Base-by-base conservation (phyloP, 2,329 filamentous ascomycete species). In the Aspergillus sp. region DNA sequence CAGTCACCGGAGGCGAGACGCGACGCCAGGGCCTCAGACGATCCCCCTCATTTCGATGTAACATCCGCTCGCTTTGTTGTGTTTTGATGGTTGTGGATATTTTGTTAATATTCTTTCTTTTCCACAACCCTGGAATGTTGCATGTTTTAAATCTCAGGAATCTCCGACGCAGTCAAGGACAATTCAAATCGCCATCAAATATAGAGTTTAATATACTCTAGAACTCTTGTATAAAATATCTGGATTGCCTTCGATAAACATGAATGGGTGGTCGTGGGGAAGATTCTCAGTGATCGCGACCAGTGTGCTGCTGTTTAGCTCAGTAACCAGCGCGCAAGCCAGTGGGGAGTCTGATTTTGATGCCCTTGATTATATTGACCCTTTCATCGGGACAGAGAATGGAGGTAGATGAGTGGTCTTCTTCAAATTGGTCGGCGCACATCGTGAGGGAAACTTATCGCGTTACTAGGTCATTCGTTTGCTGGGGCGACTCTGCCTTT, bases 401-500 rank as follows among this genome's bases (percentile, higher is more conserved):
- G 83, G 81, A 68, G 73, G 73, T 74, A 57, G 26, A 57, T 13
- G 13, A 11, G 17, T 4, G 18, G 12, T 4, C 15, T 24, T 47
- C 17, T 13, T 2, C 30, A 5, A 32, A 22, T 4, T 9, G 22
- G 18, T 47, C 44, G 12, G 18, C 7, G 26, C 11, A 30, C 9
- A 30, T 30, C 26, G 11, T 30, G 26, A 30, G 9, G 11, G 9
- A 30, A 17, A 13, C n/a, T 47, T 6, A 47, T 32, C 18, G 7
- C 26, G 11, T 17, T 26, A 17, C 4, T 30, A 71, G 83, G 83
- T 41, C 83, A 85, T 69, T 83, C 84, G 24, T 85, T 85, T 58
- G 77, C 82, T 3, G 83, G 83, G 12, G 82, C 82, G 13, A 82
- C 80, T 3, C 64, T 81, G 41, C 83, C 82, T 3, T 85, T 82